Conservation (phyloP, 2,329 filamentous ascomycete species). For the Aspergillus jensenii region DNA sequence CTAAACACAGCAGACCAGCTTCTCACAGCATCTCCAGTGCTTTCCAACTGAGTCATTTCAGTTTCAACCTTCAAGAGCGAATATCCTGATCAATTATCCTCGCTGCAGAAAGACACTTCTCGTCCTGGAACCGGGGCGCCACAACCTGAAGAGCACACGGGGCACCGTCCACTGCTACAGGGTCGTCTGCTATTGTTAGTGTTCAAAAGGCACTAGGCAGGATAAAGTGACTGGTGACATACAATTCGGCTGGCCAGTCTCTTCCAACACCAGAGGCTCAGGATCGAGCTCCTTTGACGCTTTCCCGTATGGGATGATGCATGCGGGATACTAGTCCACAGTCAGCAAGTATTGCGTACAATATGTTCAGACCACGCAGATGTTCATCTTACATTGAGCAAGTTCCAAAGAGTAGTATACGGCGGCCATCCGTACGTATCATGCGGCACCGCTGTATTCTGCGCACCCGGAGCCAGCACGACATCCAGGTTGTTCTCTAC, state of each 20-base stretch:
- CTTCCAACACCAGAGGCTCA: constrained; percentile 29
- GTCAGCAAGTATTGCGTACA: background rate
- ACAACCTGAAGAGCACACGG: constrained; percentile 51
- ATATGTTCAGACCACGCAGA: constrained; percentile 34
- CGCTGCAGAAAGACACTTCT: constrained; percentile 42
- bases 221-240: constrained; percentile 3
- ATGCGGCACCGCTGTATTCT: constrained; percentile 3
- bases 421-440: constrained; percentile 6
- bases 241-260: constrained; percentile 28
- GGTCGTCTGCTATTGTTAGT: constrained; percentile 37
- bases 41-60: too few species aligned
- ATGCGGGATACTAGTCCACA: background rate
- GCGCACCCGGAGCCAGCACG: background rate
- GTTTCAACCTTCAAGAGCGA: background rate
- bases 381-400: constrained; percentile 28
- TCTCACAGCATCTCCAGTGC: too few species aligned
- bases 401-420: constrained; percentile 2
- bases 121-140: constrained; percentile 49
- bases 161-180: constrained; percentile 42
- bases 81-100: constrained; percentile 31
- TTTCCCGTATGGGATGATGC: constrained; percentile 1
- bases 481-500: background rate
- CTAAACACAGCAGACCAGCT: too few species aligned
- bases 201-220: background rate
- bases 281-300: constrained; percentile 40